These are phyloP conservation scores for Fistulina hepatica DNA, from an alignment of 1,284 basidiomycete genomes.

Conservation along the genomic window DNA sequence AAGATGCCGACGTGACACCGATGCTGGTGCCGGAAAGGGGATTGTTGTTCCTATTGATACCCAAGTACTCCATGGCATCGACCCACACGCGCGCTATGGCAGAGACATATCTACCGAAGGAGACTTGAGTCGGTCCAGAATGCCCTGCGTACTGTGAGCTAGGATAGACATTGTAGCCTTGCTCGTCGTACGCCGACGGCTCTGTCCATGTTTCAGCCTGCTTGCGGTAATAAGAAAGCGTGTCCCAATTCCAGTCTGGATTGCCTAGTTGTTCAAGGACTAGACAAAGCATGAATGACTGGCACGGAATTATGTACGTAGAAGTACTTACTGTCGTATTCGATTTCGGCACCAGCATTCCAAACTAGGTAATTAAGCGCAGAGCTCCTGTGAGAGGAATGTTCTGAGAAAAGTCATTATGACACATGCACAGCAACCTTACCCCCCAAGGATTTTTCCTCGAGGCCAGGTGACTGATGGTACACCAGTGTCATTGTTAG, in stretches of 20 bases:
- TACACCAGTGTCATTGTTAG: background rate
- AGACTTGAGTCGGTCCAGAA: slow-evolving; percentile 8
- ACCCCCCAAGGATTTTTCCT: slow-evolving; percentile 2
- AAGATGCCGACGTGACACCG: slow-evolving; percentile 10
- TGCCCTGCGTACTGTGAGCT: slow-evolving; percentile 1
- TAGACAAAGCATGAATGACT: too few species aligned
- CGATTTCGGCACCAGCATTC: slow-evolving; percentile 3
- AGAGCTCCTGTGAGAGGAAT: slow-evolving; percentile 2
- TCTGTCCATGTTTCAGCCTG: slow-evolving; percentile 11
- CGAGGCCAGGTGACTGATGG: background rate
- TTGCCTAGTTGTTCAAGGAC: slow-evolving; percentile 11
- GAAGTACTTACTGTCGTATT: slow-evolving; percentile 9
- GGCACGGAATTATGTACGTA: too few species aligned
- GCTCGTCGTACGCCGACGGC: background rate
- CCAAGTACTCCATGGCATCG: slow-evolving; percentile 7
- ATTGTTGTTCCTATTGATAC: slow-evolving; percentile 9
- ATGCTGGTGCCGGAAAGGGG: slow-evolving; percentile 10
- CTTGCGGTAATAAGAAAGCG: slow-evolving; percentile 12
- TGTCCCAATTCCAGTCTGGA: slow-evolving; percentile 11
- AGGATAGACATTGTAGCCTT: too few species aligned
- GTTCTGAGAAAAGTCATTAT: background rate
- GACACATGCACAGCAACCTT: background rate
- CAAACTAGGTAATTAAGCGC: slow-evolving; percentile 7
- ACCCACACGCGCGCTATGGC: slow-evolving; percentile 10
- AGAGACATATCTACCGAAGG: slow-evolving; percentile 11